Evolutionary conservation across 352 stramenopile species (phyloP).

Genomic region (Peronosclerospora sorghi): DNA sequence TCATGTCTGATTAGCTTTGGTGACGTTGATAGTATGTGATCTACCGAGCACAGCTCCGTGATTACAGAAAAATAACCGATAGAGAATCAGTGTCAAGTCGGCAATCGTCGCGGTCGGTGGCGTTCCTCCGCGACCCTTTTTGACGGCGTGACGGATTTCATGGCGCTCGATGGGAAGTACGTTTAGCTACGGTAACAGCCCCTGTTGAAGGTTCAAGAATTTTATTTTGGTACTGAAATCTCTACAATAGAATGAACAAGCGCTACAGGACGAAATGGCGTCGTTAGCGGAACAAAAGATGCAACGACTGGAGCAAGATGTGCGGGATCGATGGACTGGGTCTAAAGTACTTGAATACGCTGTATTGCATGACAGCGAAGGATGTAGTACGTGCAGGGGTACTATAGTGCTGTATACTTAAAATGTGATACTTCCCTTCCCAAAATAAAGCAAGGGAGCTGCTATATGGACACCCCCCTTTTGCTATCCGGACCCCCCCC

Average conservation of each 20-base stretch:
- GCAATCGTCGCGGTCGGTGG: slow-evolving; percentile 46
- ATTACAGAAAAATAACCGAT: slow-evolving; percentile 47
- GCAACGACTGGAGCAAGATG: slow-evolving; percentile 54
- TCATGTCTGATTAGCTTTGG: slow-evolving; percentile 72
- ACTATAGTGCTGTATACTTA: no score
- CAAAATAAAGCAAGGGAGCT: no score
- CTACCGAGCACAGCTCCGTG: slow-evolving; percentile 64
- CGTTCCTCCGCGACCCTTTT: slow-evolving; percentile 62
- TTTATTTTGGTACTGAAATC: slow-evolving; percentile 71
- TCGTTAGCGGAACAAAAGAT: slow-evolving; percentile 57
- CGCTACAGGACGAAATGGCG: slow-evolving; percentile 54
- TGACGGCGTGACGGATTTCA: slow-evolving; percentile 45
- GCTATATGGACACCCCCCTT: no score
- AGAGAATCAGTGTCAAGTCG: slow-evolving; percentile 31
- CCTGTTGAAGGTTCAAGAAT: slow-evolving; percentile 76
- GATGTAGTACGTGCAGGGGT: no score
- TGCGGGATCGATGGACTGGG: slow-evolving; percentile 70
- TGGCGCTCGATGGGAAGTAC: slow-evolving; percentile 26
- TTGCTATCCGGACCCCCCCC: no score
- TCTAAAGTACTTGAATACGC: slow-evolving; percentile 52
- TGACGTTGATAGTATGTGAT: slow-evolving; percentile 54
- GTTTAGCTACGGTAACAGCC: slow-evolving; percentile 31
- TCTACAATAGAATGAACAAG: slow-evolving; percentile 53
- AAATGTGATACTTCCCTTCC: no score
- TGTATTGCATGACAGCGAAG: slow-evolving; percentile 67